Base-by-base conservation (phyloP, 2,329 filamentous ascomycete genomes). In the Rhexocercosporidium sp. region DNA sequence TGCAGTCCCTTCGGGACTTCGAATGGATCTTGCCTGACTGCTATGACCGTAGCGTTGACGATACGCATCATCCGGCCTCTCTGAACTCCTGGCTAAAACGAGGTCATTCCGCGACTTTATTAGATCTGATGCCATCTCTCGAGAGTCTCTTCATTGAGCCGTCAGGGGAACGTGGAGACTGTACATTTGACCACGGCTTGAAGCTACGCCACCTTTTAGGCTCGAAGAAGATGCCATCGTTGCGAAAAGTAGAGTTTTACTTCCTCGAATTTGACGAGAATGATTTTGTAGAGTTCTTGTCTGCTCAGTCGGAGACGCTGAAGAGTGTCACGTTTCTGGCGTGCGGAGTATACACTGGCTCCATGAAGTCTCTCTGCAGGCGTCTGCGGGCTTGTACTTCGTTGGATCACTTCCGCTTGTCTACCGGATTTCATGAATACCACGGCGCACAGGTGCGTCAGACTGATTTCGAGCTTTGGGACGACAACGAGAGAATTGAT, bases 311-410 rank as follows among this genome's bases (percentile, higher is more conserved):
- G 18, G 53, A 57, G 9, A 57, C 53, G 3, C 7, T 57, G 53
- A 57, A 57, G 6, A 22, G 31, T 25, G 31, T 57, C 3, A 57
- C 31, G 22, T 39, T 57, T 34, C 53, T 57, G 25, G 53, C 53
- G 39, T 57, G 53, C 16, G 53, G 53, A 14, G 11, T 57, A 31
- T 57, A 25, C 31, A 57, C 53, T 20, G 53, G 53, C 18, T 37
- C 29, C 34, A 57, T 57, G 53, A 57, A 57, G 31, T 39, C 51
- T n/a, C 53, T 57, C n/a, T 57, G 53, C 53, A 57, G 16, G 9
- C 53, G 53, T 25, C 20, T 57, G 8, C 53, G 53, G 12, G n/a
- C 53, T 20, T n/a, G n/a, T 22, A 25, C 34, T 20, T 57, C 53
- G 14, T 39, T 57, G 25, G 53, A 57, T 8, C 31, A 37, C 0